These are phyloP conservation scores for Moniliophthora roreri DNA, from an alignment of 1,284 basidiomycete genomes.

Conservation along the genomic window DNA sequence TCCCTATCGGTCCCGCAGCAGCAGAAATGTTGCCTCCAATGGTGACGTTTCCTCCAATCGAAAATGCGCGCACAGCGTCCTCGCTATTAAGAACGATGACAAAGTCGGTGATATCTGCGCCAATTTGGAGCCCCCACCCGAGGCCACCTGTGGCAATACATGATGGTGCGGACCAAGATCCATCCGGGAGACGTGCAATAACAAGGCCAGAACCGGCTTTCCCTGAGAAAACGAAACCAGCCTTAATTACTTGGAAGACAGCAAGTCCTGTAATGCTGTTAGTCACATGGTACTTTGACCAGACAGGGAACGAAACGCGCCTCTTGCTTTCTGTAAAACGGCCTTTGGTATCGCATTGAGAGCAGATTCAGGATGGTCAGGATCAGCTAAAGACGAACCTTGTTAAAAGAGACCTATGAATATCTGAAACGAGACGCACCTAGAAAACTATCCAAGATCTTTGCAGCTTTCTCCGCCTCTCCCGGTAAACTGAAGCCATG, in stretches of 20 bases:
- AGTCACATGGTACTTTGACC: not conserved
- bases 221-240: slow-evolving; percentile 95
- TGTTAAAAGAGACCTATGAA: no score
- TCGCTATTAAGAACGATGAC: slow-evolving; percentile 96
- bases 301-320: slow-evolving; percentile 33
- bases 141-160: slow-evolving; percentile 98
- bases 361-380: slow-evolving; percentile 84
- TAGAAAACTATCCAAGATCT: slow-evolving; percentile 87
- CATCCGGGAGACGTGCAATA: slow-evolving; percentile 92
- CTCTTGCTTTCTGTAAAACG: slow-evolving; percentile 87
- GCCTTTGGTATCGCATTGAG: slow-evolving; percentile 96
- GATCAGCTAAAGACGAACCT: no score
- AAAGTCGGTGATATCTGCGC: slow-evolving; percentile 86
- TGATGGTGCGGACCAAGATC: slow-evolving; percentile 95
- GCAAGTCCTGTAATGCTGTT: slow-evolving; percentile 69
- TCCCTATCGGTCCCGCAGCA: slow-evolving; percentile 91
- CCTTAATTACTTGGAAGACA: slow-evolving; percentile 93
- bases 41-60: slow-evolving; percentile 93
- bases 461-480: slow-evolving; percentile 90
- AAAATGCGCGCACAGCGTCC: slow-evolving; percentile 94
- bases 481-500: slow-evolving; percentile 85
- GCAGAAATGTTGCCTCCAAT: slow-evolving; percentile 89
- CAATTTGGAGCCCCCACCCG: slow-evolving; percentile 95
- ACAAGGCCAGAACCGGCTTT: slow-evolving; percentile 95
- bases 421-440: slow-evolving; percentile 47